Percentiles rank a stretch among this genome's conserved stretches.
Evolutionary conservation across 2,329 filamentous ascomycete species (phyloP).

Genomic region (Aureobasidium zeae): DNA sequence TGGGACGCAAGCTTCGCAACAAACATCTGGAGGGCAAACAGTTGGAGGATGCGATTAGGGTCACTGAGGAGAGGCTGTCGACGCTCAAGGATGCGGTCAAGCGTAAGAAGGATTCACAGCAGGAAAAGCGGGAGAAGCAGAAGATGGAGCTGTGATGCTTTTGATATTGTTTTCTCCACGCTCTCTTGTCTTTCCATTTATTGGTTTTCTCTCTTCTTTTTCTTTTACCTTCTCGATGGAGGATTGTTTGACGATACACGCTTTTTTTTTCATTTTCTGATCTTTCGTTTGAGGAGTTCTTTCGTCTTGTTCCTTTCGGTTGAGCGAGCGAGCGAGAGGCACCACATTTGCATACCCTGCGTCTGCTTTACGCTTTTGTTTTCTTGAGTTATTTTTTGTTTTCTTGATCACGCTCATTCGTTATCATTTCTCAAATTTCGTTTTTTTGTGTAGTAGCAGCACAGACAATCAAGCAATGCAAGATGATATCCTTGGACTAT

Average conservation of each 20-base stretch:
- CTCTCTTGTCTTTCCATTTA: neutral
- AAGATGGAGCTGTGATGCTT: neutral
- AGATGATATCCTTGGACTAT: too few relatives aligned
- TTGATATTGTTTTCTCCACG: neutral
- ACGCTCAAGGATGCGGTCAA: constrained; percentile 66
- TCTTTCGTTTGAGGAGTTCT: too few relatives aligned
- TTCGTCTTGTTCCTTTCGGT: too few relatives aligned
- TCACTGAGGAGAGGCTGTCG: constrained; percentile 77
- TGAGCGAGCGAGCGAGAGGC: too few relatives aligned
- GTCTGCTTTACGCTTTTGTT: too few relatives aligned
- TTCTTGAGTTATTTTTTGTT: neutral
- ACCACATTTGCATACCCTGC: too few relatives aligned
- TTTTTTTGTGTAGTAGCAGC: too few relatives aligned
- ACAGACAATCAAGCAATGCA: too few relatives aligned
- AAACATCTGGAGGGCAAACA: constrained; percentile 53
- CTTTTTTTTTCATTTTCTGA: neutral
- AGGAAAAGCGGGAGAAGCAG: constrained; percentile 8
- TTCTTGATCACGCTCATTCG: too few relatives aligned
- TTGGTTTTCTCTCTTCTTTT: neutral
- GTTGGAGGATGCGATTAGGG: constrained; percentile 66
- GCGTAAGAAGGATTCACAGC: constrained; percentile 38
- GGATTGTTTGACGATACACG: neutral
- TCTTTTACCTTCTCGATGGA: neutral
- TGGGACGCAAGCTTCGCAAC: constrained; percentile 21
- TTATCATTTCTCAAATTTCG: too few relatives aligned